Base-by-base conservation (phyloP, 1,139 yeast genomes). In the Geotrichum cucujoidarum region DNA sequence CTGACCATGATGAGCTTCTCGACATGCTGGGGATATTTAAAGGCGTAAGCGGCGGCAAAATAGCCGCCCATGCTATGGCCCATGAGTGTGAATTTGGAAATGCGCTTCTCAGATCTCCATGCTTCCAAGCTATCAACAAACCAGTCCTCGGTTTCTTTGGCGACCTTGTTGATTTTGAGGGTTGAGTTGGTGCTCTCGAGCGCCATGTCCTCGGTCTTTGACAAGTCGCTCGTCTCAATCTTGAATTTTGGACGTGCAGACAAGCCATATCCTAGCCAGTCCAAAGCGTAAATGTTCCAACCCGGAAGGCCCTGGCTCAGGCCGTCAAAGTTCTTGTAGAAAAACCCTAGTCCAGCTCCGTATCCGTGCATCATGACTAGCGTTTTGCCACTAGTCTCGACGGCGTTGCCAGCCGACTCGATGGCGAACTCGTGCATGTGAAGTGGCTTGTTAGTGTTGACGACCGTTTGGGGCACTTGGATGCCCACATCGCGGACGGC, bases 41-140 rank as follows among this genome's bases (percentile, higher is more conserved):
- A 59, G 5, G 89, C 80, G 62, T 89, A 89, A 14, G 83, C 81
- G 53, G 84, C 77, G 16, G 90, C 80, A 52, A 89, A 67, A 61
- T 87, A 87, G 0, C 95, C 96, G 29, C 97, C 97, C 62, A 86
- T 80, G 0, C 96, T 88, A 66, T 89, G 97, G 1, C 94, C 95
- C 59, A 88, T 72, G 16, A 89, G 65, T 31, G 83, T 80, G 56
- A 89, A 79, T 53, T 76, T 77, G 5, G 64, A 65, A 22, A 65
- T 52, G 8, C 58, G 56, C 52, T 76, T 76, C 10, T 59, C 58
- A 0, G 73, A 71, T 37, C 85, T 70, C 96, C 96, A 89, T 51
- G 70, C 72, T 60, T 89, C 96, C 17, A 89, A 61, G 1, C 86
- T 70, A 56, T 86, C 94, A 32, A 83, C 71, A 56, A 85, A 88